Percentiles rank a stretch among this genome's conserved stretches.
Evolutionary conservation across 2,329 filamentous ascomycete species (phyloP).

Genomic region (Diaporthe longicolla): DNA sequence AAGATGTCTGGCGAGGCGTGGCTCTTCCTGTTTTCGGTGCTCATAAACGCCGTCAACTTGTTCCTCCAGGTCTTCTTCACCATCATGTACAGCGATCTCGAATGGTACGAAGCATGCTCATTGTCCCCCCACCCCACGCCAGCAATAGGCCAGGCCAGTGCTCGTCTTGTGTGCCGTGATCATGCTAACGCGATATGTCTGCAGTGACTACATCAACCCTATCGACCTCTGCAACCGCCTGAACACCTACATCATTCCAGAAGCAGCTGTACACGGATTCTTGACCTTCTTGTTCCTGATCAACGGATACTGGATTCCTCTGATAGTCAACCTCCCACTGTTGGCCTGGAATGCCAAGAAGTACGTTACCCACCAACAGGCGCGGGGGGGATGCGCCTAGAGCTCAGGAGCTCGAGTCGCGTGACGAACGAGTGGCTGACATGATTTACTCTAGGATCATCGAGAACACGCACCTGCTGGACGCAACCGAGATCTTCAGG

Average conservation of each 20-base stretch:
- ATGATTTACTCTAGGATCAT: conserved; percentile 76
- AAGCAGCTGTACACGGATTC: conserved; percentile 97
- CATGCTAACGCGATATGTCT: conserved; percentile 24
- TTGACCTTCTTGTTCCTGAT: conserved; percentile 96
- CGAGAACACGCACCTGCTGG: conserved; percentile 95
- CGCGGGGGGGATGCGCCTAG: neutral
- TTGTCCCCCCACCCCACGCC: neutral
- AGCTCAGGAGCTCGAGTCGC: neutral
- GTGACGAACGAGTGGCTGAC: conserved; percentile 12
- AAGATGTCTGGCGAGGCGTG: conserved; percentile 97
- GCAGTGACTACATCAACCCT: conserved; percentile 98
- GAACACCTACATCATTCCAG: conserved; percentile 99
- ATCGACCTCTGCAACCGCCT: conserved; percentile 99
- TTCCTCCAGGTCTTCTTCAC: conserved; percentile 99
- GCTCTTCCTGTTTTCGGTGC: conserved; percentile 96
- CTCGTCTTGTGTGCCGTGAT: neutral
- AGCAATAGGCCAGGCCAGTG: neutral
- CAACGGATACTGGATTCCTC: conserved; percentile 97
- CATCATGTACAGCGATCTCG: conserved; percentile 99
- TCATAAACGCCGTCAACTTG: conserved; percentile 99
- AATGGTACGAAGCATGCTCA: conserved; percentile 78
- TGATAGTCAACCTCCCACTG: conserved; percentile 92
- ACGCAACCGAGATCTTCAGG: conserved; percentile 99
- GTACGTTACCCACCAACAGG: conserved; percentile 68
- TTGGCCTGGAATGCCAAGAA: conserved; percentile 97